phyloP scores from a whole-genome alignment of 371 early-diverging fungal genomes.

The Fennellomyces sp. region DNA sequence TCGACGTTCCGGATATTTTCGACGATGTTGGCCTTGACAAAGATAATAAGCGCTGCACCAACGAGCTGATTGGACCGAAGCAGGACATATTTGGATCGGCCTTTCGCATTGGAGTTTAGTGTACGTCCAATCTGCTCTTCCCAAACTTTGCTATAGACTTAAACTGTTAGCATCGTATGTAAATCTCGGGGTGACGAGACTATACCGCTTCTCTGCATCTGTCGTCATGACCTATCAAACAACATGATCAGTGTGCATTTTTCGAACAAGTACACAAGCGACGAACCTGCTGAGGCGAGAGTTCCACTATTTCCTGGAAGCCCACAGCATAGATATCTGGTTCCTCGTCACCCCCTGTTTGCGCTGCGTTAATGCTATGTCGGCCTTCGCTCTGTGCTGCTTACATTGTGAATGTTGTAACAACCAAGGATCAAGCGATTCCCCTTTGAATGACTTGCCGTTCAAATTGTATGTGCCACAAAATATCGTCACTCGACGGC shows the following conservation, averaged over 20 bases:
- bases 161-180: too few species aligned
- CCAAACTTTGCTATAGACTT: slow-evolving; percentile 61
- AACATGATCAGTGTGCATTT: not conserved
- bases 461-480: slow-evolving; percentile 93
- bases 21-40: slow-evolving; percentile 70
- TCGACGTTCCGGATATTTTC: slow-evolving; percentile 85
- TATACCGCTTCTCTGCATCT: slow-evolving; percentile 69
- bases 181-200: too few species aligned
- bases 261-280: too few species aligned
- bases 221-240: slow-evolving; percentile 64
- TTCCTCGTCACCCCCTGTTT: slow-evolving; percentile 20
- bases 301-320: slow-evolving; percentile 94
- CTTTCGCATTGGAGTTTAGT: slow-evolving; percentile 46
- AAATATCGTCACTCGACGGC: slow-evolving; percentile 62
- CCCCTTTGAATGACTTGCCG: slow-evolving; percentile 72
- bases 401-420: slow-evolving; percentile 53
- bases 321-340: slow-evolving; percentile 90
- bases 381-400: too few species aligned
- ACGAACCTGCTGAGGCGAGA: slow-evolving; percentile 75
- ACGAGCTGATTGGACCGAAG: slow-evolving; percentile 87
- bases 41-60: slow-evolving; percentile 84
- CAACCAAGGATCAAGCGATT: slow-evolving; percentile 72
- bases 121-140: slow-evolving; percentile 66
- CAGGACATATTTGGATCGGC: slow-evolving; percentile 64
- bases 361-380: too few species aligned